phyloP scores from a whole-genome alignment of 352 stramenopile species.

The Globisporangium emineosum region DNA sequence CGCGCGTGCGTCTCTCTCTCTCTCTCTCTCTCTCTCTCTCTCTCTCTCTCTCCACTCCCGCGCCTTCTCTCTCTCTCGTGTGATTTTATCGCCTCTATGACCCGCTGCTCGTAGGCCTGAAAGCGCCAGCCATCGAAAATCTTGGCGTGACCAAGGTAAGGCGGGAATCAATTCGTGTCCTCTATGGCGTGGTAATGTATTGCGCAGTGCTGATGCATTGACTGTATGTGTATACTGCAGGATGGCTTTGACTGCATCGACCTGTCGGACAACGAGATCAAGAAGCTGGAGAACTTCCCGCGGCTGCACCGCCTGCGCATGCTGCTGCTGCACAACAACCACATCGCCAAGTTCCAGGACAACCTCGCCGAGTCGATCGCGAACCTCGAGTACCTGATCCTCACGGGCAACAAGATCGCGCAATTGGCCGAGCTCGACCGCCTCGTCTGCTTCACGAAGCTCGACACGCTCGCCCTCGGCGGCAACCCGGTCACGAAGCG shows the following conservation, averaged over 20 bases:
- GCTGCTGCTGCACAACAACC: constrained; percentile 92
- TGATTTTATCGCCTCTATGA: too few relatives aligned
- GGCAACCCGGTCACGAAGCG: constrained; percentile 90
- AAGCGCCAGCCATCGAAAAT: constrained; percentile 92
- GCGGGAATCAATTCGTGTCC: not conserved
- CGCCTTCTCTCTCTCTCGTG: too few relatives aligned
- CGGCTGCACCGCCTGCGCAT: constrained; percentile 85
- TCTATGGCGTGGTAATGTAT: not conserved
- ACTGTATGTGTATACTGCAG: constrained; percentile 24
- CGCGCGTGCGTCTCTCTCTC: constrained; percentile 1
- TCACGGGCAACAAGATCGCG: constrained; percentile 88
- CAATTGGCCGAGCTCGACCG: constrained; percentile 83
- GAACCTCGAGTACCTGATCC: constrained; percentile 87
- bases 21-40: not conserved
- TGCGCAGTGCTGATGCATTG: not conserved
- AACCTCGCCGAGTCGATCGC: constrained; percentile 71
- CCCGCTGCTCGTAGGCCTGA: constrained; percentile 57
- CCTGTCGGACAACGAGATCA: constrained; percentile 94
- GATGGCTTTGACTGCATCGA: constrained; percentile 94
- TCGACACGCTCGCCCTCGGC: constrained; percentile 80
- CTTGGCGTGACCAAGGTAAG: constrained; percentile 87
- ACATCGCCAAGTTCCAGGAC: constrained; percentile 85
- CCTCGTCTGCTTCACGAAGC: constrained; percentile 72
- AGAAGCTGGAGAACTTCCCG: constrained; percentile 94
- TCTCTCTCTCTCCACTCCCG: too few relatives aligned